Percentiles rank a stretch among this genome's conserved stretches.
These are phyloP conservation scores for Scedosporium minutisporum DNA, from an alignment of 2,329 filamentous ascomycete genomes.

Conservation along the genomic window DNA sequence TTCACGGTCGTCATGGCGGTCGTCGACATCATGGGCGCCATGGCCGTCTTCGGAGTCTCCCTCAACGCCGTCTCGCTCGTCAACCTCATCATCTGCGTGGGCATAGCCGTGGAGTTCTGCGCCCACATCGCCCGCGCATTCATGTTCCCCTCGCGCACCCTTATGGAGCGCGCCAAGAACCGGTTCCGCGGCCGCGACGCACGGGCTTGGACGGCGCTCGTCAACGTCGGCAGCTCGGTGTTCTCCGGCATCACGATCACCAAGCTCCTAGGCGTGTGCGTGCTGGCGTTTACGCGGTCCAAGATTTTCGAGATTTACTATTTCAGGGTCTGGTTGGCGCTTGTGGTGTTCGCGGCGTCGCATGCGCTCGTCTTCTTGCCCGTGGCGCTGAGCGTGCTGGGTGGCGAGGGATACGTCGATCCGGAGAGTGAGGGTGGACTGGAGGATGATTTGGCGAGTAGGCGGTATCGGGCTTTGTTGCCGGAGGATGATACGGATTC, in stretches of 20 bases:
- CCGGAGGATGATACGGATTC: slow-evolving; percentile 67
- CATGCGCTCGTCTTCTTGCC: slow-evolving; percentile 90
- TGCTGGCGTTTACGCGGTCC: slow-evolving; percentile 86
- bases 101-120: slow-evolving; percentile 94
- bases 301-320: slow-evolving; percentile 99
- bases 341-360: slow-evolving; percentile 79
- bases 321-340: slow-evolving; percentile 89
- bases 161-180: slow-evolving; percentile 72
- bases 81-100: slow-evolving; percentile 93
- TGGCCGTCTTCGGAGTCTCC: slow-evolving; percentile 81
- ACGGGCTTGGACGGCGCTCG: slow-evolving; percentile 82
- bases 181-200: slow-evolving; percentile 75
- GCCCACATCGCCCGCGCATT: slow-evolving; percentile 94
- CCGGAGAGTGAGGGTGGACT: slow-evolving; percentile 79
- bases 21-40: slow-evolving; percentile 86
- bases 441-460: slow-evolving; percentile 75
- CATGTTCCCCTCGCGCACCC: slow-evolving; percentile 76
- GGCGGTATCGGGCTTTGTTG: slow-evolving; percentile 67
- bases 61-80: slow-evolving; percentile 93
- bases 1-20: slow-evolving; percentile 88
- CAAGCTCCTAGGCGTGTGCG: slow-evolving; percentile 83
- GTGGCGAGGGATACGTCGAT: slow-evolving; percentile 81
- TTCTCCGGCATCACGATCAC: slow-evolving; percentile 95
- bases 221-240: slow-evolving; percentile 89
- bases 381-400: slow-evolving; percentile 75